Evolutionary conservation across 768 basidiomycete species (phyloP).

Genomic region (Podaxis mareebaensis): DNA sequence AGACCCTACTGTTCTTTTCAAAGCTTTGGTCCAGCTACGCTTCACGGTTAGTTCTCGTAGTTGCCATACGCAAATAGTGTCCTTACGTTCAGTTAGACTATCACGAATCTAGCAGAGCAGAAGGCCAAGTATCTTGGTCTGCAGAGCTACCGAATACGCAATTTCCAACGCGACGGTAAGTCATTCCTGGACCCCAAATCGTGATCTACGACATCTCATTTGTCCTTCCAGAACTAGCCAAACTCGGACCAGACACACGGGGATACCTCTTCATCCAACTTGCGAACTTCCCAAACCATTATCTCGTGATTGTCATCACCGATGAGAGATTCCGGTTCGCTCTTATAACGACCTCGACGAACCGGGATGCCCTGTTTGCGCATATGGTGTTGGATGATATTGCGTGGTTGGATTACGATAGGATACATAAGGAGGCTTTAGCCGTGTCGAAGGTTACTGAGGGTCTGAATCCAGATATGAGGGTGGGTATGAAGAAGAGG

Average conservation of each 20-base stretch:
- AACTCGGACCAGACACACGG: conserved; percentile 65
- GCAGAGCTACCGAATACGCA: conserved; percentile 66
- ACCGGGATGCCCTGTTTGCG: conserved; percentile 54
- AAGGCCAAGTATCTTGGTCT: conserved; percentile 87
- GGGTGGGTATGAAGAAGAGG: conserved; percentile 27
- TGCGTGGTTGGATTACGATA: conserved; percentile 72
- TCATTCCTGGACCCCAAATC: neutral
- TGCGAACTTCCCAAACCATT: conserved; percentile 74
- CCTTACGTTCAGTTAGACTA: conserved; percentile 55
- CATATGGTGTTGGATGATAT: conserved; percentile 76
- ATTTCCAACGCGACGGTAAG: conserved; percentile 66
- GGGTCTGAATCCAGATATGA: conserved; percentile 9
- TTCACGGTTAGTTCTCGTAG: conserved; percentile 49
- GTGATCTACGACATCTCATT: conserved; percentile 1
- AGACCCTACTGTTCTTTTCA: conserved; percentile 58
- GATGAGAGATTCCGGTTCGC: conserved; percentile 82
- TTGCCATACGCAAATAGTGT: neutral
- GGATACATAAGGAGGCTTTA: conserved; percentile 55
- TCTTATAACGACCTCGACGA: conserved; percentile 64
- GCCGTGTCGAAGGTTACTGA: conserved; percentile 13
- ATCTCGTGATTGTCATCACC: conserved; percentile 81
- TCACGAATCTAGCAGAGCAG: conserved; percentile 78
- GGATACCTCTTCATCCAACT: conserved; percentile 77
- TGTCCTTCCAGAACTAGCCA: conserved; percentile 54
- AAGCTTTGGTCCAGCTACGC: conserved; percentile 59